Conservation (phyloP, 2,329 filamentous ascomycete species). For the Sphaerulina vaccinii region DNA sequence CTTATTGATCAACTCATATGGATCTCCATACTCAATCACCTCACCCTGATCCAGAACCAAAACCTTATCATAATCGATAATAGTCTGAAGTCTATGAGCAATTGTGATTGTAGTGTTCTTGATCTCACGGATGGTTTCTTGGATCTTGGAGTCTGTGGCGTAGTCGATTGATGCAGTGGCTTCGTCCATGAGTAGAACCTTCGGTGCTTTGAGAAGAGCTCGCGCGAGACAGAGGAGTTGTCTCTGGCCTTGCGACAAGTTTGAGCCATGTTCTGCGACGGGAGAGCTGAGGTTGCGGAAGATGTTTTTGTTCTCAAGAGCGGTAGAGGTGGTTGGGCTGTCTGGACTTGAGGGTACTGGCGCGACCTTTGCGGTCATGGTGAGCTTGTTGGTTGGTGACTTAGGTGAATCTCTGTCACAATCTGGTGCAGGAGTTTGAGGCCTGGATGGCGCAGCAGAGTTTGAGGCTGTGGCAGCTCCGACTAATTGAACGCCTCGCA, state of each 20-base stretch:
- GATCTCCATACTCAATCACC: slow-evolving; percentile 88
- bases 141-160: slow-evolving; percentile 90
- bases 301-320: slow-evolving; percentile 84
- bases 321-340: slow-evolving; percentile 41
- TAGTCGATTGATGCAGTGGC: slow-evolving; percentile 98
- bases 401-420: slow-evolving; percentile 22
- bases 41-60: slow-evolving; percentile 86
- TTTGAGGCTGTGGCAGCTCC: slow-evolving; percentile 48
- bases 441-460: slow-evolving; percentile 42
- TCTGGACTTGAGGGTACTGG: slow-evolving; percentile 37
- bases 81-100: slow-evolving; percentile 90
- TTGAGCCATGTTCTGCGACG: slow-evolving; percentile 86
- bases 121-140: slow-evolving; percentile 91
- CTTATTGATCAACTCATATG: slow-evolving; percentile 74
- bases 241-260: slow-evolving; percentile 92
- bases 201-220: slow-evolving; percentile 85
- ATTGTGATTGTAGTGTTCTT: slow-evolving; percentile 93
- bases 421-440: slow-evolving; percentile 34
- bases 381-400: slow-evolving; percentile 31
- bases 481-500: slow-evolving; percentile 87
- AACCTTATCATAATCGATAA: slow-evolving; percentile 97
- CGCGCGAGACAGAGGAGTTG: slow-evolving; percentile 92
- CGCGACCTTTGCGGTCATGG: slow-evolving; percentile 32
- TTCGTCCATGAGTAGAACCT: slow-evolving; percentile 98
- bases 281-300: slow-evolving; percentile 83